Conservation (phyloP, 2,329 filamentous ascomycete genomes). For the Pseudogymnoascus sp. region DNA sequence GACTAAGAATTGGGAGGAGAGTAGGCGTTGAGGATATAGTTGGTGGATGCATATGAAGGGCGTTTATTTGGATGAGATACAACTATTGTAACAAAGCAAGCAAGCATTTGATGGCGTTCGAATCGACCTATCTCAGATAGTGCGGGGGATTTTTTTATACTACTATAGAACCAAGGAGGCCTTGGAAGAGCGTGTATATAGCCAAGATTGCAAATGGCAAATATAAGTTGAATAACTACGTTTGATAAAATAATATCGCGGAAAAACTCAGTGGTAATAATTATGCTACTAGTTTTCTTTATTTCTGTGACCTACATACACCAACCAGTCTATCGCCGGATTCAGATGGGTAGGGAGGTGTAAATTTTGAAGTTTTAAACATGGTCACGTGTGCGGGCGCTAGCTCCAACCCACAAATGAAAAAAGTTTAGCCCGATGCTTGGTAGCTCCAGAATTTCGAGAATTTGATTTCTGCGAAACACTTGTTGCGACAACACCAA, state of each 20-base stretch:
- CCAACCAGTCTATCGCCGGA: not conserved
- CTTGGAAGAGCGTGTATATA: not conserved
- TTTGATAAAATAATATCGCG: not conserved
- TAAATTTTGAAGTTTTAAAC: not conserved
- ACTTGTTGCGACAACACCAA: slow-evolving; percentile 7
- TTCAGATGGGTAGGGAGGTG: not conserved
- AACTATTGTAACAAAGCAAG: slow-evolving; percentile 8
- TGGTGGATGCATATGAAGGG: not conserved
- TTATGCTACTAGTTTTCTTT: not conserved
- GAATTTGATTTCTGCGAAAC: slow-evolving; percentile 9
- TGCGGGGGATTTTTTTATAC: not conserved
- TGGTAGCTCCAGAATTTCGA: slow-evolving; percentile 7
- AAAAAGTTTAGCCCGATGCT: slow-evolving; percentile 10
- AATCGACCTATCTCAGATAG: slow-evolving; percentile 1
- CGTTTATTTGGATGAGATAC: slow-evolving; percentile 1
- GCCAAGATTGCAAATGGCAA: not conserved
- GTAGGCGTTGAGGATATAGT: not conserved
- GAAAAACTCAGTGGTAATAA: not conserved
- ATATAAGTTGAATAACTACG: not conserved
- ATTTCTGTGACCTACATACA: not conserved
- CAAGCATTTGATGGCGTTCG: slow-evolving; percentile 4
- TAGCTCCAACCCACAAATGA: slow-evolving; percentile 10
- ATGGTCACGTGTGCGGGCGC: not conserved
- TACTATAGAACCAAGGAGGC: not conserved
- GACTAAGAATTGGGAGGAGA: not conserved